phyloP scores from a whole-genome alignment of 306 rosid genomes.

The Quercus variabilis region DNA sequence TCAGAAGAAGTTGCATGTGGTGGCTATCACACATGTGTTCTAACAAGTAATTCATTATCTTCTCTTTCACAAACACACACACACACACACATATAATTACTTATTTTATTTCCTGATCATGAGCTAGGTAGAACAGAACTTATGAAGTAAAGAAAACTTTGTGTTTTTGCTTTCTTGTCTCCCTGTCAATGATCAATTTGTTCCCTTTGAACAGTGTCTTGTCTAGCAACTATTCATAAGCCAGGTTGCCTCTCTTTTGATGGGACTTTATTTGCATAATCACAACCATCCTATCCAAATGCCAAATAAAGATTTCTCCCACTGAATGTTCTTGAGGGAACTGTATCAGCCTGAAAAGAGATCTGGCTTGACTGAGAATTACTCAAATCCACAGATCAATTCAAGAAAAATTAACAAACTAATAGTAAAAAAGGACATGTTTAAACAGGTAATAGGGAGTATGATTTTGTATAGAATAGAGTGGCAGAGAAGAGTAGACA shows the following conservation, averaged over 20 bases:
- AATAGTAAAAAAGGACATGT: too few species aligned
- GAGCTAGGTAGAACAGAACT: not conserved
- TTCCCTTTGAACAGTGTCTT: not conserved
- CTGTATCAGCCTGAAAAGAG: not conserved
- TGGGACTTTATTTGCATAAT: not conserved
- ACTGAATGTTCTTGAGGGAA: not conserved
- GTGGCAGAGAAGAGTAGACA: too few species aligned
- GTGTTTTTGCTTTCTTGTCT: not conserved
- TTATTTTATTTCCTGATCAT: not conserved
- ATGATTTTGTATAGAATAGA: too few species aligned
- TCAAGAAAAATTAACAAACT: not conserved
- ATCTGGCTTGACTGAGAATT: not conserved
- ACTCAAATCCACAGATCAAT: not conserved
- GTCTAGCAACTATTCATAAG: not conserved
- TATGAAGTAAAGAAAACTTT: not conserved
- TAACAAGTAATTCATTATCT: constrained; percentile 65
- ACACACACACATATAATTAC: not conserved
- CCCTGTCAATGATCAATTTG: not conserved
- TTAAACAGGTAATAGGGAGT: too few species aligned
- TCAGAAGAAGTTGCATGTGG: constrained; percentile 85
- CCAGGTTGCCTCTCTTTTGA: not conserved
- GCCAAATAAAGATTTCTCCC: not conserved
- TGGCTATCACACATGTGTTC: constrained; percentile 88
- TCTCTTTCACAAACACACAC: not conserved
- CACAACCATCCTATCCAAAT: not conserved